Base-by-base conservation (phyloP, 257 asterid genomes). In the Scutellaria baicalensis region DNA sequence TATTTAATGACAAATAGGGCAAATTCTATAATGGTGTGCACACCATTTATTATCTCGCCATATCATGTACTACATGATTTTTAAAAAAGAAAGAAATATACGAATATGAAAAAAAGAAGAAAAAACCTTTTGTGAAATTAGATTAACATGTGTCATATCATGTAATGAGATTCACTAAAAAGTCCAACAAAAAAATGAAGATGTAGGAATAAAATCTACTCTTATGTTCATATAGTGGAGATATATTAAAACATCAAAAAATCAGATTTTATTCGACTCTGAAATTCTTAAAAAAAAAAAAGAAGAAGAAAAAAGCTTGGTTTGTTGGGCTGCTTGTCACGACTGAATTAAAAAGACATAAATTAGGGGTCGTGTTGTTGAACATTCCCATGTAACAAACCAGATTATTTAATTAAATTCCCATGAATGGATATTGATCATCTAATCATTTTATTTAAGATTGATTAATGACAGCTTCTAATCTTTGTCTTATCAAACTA, bases 191-290 rank as follows among this genome's bases (percentile, higher is more conserved):
- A 8, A 31, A 64, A 27, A 21, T 31, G 47, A 52, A 39, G 42
- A 20, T 39, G 2, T n/a, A 14, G 42, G 72, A 70, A 75, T 76
- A 77, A 76, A 76, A 81, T 77, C 73, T 61, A 76, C 44, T 69
- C 21, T 63, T 49, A 70, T 20, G 49, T 36, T 6, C 44, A 45
- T 51, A 23, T 52, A 48, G 42, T 75, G 42, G 54, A 64, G 76
- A 62, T 66, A 75, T 58, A 40, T 55, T 63, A 61, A 60, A 75
- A 63, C 47, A 14, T 9, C 35, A 56, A 68, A 49, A 68, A 68
- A 69, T 77, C 82, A 70, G 86, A 84, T 87, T 64, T 76, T 81
- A 78, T 87, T 77, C 83, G 48, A 27, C 55, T 45, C 69, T 77
- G 71, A 75, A 79, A 78, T 71, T 81, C 43, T 8, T 33, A 18